These are phyloP conservation scores for Buddleja alternifolia DNA, from an alignment of 257 asterid genomes.

Conservation along the genomic window DNA sequence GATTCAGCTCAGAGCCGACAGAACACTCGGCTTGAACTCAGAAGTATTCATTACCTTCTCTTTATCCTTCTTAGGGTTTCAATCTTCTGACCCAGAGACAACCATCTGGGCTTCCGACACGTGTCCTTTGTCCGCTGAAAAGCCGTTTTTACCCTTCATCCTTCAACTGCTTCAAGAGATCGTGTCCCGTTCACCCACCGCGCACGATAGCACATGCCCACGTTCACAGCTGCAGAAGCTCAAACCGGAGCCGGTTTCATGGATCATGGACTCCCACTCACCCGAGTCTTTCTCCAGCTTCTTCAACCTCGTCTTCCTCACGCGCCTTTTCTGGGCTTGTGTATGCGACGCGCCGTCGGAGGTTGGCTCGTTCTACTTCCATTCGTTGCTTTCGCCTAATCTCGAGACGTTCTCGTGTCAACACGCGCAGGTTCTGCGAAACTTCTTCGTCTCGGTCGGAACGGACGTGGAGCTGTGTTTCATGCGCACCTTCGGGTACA, in stretches of 20 bases:
- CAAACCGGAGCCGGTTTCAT: conserved; percentile 64
- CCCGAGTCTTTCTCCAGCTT: conserved; percentile 77
- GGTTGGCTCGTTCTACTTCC: conserved; percentile 72
- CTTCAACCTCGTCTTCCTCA: conserved; percentile 70
- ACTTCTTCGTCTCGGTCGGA: conserved; percentile 71
- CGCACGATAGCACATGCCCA: conserved; percentile 68
- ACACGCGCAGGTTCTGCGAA: conserved; percentile 61
- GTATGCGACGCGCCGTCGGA: conserved; percentile 68
- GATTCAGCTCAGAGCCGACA: conserved; percentile 48
- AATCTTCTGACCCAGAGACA: conserved; percentile 30
- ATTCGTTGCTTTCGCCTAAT: conserved; percentile 59
- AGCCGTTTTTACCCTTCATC: conserved; percentile 75
- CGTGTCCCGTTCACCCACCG: conserved; percentile 66
- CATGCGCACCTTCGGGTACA: conserved; percentile 81
- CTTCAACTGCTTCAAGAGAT: conserved; percentile 77
- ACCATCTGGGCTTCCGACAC: conserved; percentile 68
- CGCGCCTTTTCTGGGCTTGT: conserved; percentile 77
- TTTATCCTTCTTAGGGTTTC: conserved; percentile 38
- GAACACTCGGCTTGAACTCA: conserved; percentile 28
- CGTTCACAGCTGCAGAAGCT: conserved; percentile 66
- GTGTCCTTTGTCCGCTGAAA: conserved; percentile 53
- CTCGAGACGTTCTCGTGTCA: conserved; percentile 58
- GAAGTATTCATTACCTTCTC: conserved; percentile 55
- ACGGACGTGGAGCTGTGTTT: conserved; percentile 79
- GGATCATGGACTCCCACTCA: conserved; percentile 83